Evolutionary conservation across 805 yeast species (phyloP).

Genomic region (Naumovozyma baii): DNA sequence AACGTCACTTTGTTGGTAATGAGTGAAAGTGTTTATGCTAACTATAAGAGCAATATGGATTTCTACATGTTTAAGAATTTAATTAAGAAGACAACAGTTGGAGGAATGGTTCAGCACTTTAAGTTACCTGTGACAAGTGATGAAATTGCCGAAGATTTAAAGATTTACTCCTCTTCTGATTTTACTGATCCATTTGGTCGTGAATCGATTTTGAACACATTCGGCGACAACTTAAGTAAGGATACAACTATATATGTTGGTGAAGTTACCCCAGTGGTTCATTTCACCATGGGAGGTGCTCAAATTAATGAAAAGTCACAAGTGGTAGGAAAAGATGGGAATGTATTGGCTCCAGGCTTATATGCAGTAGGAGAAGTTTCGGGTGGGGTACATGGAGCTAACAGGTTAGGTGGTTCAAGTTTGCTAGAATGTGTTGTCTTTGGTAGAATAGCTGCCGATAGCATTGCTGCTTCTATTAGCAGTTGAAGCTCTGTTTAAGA

Average conservation of each 20-base stretch:
- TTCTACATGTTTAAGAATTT: constrained; percentile 38
- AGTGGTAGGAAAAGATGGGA: constrained; percentile 30
- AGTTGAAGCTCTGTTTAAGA: too few relatives aligned
- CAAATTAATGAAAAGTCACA: constrained; percentile 41
- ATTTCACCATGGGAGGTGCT: constrained; percentile 62
- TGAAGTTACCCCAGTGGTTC: constrained; percentile 51
- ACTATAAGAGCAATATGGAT: constrained; percentile 41
- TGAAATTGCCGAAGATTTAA: constrained; percentile 18
- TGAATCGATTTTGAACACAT: constrained; percentile 25
- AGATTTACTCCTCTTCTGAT: constrained; percentile 15
- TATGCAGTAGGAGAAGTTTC: constrained; percentile 60
- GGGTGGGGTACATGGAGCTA: constrained; percentile 61
- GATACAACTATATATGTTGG: constrained; percentile 36
- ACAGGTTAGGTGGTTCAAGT: constrained; percentile 51
- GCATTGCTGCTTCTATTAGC: constrained; percentile 11
- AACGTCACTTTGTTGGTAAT: constrained; percentile 32
- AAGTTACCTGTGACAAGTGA: constrained; percentile 13
- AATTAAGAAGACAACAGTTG: constrained; percentile 25
- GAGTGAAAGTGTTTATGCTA: constrained; percentile 36
- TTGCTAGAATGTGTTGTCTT: constrained; percentile 52
- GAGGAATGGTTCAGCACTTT: constrained; percentile 23
- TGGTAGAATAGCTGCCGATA: constrained; percentile 42
- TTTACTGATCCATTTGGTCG: constrained; percentile 32
- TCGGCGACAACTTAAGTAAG: constrained; percentile 15
- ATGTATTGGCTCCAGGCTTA: constrained; percentile 34